Conservation (phyloP, 805 yeast species). For the Myxozyma lipomycoides region DNA sequence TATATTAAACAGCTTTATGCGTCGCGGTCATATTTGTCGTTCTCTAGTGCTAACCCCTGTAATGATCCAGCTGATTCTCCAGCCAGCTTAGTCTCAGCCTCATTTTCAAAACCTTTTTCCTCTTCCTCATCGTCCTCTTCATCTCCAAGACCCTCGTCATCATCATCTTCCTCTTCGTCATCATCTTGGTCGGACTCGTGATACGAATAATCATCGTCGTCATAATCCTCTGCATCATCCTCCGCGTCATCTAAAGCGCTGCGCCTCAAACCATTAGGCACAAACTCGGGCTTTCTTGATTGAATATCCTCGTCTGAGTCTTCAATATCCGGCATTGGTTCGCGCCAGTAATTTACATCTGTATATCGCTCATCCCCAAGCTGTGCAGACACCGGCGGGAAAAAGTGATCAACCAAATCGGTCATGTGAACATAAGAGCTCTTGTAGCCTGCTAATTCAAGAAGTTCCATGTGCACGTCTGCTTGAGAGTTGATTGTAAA, state of each 20-base stretch:
- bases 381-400: conserved; percentile 66
- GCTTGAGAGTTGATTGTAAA: conserved; percentile 96
- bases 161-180: conserved; percentile 29
- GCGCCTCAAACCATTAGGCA: not conserved
- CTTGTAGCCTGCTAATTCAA: conserved; percentile 89
- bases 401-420: conserved; percentile 93
- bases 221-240: conserved; percentile 33
- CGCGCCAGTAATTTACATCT: conserved; percentile 91
- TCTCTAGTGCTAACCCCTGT: not conserved
- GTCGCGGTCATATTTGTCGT: no score
- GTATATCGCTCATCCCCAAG: conserved; percentile 58
- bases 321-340: conserved; percentile 55
- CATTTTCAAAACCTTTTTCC: not conserved
- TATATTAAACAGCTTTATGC: no score
- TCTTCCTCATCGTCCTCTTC: conserved; percentile 29
- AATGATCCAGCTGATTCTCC: not conserved
- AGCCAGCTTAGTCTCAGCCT: not conserved
- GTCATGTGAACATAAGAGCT: conserved; percentile 85
- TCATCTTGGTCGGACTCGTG: conserved; percentile 29
- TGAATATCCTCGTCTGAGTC: conserved; percentile 34
- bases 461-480: conserved; percentile 93
- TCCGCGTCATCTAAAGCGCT: conserved; percentile 2
- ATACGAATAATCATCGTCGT: conserved; percentile 31
- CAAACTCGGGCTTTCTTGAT: not conserved
- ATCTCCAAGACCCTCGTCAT: conserved; percentile 35